These are phyloP conservation scores for Puccinia triticina DNA, from an alignment of 1,284 basidiomycete species.

Conservation along the genomic window DNA sequence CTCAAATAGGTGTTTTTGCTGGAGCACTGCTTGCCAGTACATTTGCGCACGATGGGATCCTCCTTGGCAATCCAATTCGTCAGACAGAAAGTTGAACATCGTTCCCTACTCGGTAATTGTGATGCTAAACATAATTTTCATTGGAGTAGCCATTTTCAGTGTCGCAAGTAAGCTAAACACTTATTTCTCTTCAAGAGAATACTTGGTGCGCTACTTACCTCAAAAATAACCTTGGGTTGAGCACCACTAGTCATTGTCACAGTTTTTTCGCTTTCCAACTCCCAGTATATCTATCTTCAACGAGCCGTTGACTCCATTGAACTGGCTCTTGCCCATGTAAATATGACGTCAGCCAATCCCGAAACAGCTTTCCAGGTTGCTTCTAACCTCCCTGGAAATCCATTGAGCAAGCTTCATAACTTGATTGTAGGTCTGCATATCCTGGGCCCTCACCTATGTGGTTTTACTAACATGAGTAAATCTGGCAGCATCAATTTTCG, in stretches of 20 bases:
- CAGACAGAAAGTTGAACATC: slow-evolving; percentile 44
- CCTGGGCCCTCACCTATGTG: background rate
- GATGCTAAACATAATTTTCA: slow-evolving; percentile 42
- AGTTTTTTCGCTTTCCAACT: slow-evolving; percentile 41
- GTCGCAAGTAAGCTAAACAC: slow-evolving; percentile 33
- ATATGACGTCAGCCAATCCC: slow-evolving; percentile 8
- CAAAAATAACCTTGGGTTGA: background rate
- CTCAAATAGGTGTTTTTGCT: slow-evolving; percentile 44
- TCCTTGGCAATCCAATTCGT: slow-evolving; percentile 46
- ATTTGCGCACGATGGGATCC: slow-evolving; percentile 52
- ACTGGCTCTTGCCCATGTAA: background rate
- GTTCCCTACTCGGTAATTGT: slow-evolving; percentile 42
- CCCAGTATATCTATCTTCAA: slow-evolving; percentile 35
- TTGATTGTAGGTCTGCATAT: slow-evolving; percentile 24
- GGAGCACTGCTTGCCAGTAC: slow-evolving; percentile 51
- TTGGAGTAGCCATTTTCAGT: slow-evolving; percentile 45
- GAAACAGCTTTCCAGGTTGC: slow-evolving; percentile 21
- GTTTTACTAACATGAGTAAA: background rate
- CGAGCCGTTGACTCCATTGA: slow-evolving; percentile 44
- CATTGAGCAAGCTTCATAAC: slow-evolving; percentile 31
- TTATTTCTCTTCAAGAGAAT: background rate
- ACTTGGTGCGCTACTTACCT: background rate
- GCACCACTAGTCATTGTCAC: slow-evolving; percentile 31
- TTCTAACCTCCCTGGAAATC: slow-evolving; percentile 33
- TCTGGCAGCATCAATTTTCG: slow-evolving; percentile 39